Evolutionary conservation across 1,284 basidiomycete genomes (phyloP), one percentile per base, ranked within the genome.

Genomic region (Pyrrhoderma lamaoense): DNA sequence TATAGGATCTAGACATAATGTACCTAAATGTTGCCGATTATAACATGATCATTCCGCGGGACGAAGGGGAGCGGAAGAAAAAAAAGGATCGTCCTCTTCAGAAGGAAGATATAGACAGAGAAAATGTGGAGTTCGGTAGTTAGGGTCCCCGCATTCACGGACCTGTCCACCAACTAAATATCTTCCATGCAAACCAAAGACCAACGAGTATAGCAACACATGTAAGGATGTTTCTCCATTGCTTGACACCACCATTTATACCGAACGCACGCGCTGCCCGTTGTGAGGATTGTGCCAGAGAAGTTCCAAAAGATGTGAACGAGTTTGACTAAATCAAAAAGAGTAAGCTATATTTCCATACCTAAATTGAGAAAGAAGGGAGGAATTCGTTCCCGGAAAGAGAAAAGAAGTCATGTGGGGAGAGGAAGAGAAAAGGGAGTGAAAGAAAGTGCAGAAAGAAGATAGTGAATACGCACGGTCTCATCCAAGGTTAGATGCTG

Each of bases 401-500:
- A n/a, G n/a, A n/a, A n/a, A n/a, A n/a, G n/a, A n/a, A n/a, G n/a
- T n/a, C n/a, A n/a, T n/a, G n/a, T n/a, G n/a, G n/a, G n/a, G n/a
- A 36, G 19, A 14, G 21, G 43, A 51, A 38, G 21, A 44, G 18
- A 14, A 14, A 9, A 31, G 5, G 27, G 47, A 35, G 14, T 19
- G 31, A 23, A 27, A 51, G 45, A 18, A n/a, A 31, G 37, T 40
- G 48, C 21, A 27, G 16, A 22, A 39, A 13, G 46, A 35, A 47
- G 23, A 16, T 3, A 8, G n/a, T 11, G 39, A 19, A 14, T 31
- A 68, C 82, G 58, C 56, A 88, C 87, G 5, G 85, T 81, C 37
- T 83, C 76, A 58, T 90, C 86, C 23, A 91, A 69, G 46, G 83
- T 77, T 3, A 77, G 61, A 60, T 90, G 89, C 67, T 90, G 88